Evolutionary conservation across 192 early-diverging fungal genomes (phyloP).

Genomic region (Mortierella hygrophila): DNA sequence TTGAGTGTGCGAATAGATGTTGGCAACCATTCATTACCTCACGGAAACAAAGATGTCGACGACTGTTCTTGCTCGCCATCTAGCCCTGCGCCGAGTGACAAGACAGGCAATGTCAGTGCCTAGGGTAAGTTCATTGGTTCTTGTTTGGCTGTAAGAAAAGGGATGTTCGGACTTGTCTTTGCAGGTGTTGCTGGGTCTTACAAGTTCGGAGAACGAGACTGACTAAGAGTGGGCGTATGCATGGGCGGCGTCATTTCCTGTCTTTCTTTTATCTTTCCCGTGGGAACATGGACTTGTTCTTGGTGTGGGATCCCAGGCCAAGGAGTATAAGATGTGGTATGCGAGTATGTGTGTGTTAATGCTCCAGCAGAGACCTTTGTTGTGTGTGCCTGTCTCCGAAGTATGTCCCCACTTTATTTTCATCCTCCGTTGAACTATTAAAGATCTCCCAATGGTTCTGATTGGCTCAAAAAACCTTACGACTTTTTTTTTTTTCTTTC

Average conservation of each 20-base stretch:
- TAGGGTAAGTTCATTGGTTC: not conserved
- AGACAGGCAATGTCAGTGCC: not conserved
- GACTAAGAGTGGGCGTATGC: not conserved
- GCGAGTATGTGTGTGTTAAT: not conserved
- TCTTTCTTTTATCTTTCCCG: not conserved
- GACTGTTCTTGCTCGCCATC: not conserved
- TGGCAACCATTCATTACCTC: not conserved
- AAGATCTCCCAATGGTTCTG: not conserved
- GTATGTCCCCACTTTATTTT: not conserved
- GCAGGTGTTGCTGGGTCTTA: not conserved
- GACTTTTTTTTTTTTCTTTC: slow-evolving; percentile 30
- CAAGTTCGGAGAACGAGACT: not conserved
- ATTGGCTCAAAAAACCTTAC: slow-evolving; percentile 29
- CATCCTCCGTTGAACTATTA: not conserved
- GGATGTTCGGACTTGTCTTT: not conserved
- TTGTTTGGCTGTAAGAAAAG: not conserved
- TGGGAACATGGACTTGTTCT: not conserved
- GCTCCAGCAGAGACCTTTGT: not conserved
- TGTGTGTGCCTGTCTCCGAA: not conserved
- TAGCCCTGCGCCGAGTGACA: not conserved
- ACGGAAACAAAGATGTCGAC: not conserved
- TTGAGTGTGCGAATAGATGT: not conserved
- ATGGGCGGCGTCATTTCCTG: not conserved
- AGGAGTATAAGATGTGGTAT: not conserved
- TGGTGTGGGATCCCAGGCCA: not conserved